Base-by-base conservation (phyloP, 805 yeast species). In the Pichia ethanolica region DNA sequence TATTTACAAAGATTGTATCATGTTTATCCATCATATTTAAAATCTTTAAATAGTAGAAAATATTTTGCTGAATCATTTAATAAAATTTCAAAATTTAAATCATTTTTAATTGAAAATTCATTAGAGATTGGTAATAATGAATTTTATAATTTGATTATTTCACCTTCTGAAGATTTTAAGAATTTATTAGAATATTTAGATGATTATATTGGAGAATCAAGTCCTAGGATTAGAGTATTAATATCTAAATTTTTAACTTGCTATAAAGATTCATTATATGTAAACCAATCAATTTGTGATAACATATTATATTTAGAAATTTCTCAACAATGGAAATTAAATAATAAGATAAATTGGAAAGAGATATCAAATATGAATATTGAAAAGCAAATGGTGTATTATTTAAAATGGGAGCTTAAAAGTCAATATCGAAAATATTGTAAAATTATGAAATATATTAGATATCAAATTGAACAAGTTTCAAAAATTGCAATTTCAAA, bases 21-120 rank as follows among this genome's bases (percentile, higher is more conserved):
- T 45, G 58, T 59, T 6, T 63, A 61, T 49, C 64, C 66, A 12
- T 58, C 65, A 5, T 61, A 55, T 48, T 32, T 60, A 5, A 44
- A 48, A 1, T 39, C 54, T 4, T 47, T 45, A 4, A 32, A 26
- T 5, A 41, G 42, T 26, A 48, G 62, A 38, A n/a, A 42, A 25
- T 30, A 45, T 35, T 39, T 49, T 14, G 38, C 39, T 1, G 8
- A 8, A 10, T 11, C 36, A 5, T 27, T 49, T 14, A 7, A 28
- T 4, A n/a, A 37, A 4, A 45, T 32, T 28, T 11, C 42, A 7
- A 44, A 39, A 27, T 49, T 49, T 28, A 45, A 42, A 14, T 8
- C 35, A 3, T 49, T 49, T 49, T 25, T 47, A 3, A 39, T n/a
- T 2, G 4, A 34, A 20, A 13, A 14, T 11, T 5, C 5, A 12